Evolutionary conservation across 1,284 basidiomycete species (phyloP), one percentile per base, ranked within the genome.

Genomic region (Pseudozyma hubeiensis): DNA sequence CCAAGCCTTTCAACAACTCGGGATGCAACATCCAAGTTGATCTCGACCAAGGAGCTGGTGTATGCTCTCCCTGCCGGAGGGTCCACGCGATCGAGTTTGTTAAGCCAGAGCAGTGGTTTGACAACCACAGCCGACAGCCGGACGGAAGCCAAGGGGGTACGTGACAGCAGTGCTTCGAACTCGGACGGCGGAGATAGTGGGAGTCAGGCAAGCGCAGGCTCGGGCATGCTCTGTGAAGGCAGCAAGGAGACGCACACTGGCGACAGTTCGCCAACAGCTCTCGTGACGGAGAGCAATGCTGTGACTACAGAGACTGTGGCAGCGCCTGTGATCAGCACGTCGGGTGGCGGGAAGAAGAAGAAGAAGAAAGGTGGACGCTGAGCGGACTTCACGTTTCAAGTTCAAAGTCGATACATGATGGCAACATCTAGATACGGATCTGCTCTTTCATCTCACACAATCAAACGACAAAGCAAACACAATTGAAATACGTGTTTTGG

Each of bases 361-460:
- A 56, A 60, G 64, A 64, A 61, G 61, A 70, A 53, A 43, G 53
- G 67, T 34, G 66, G 66, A 44, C 55, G 66, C n/a, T 62, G 49
- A 63, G 29, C 14, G 35, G 35, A 5, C 24, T 24, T 24, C 24
- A 24, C 24, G 24, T 24, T 24, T 24, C 24, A 24, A 24, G 24
- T 24, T 24, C 24, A 24, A 24, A 24, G 24, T 24, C 24, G 24
- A 24, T 24, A 4, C 24, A 24, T 24, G 24, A 24, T 24, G 24
- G 24, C 24, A 24, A 24, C 24, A 24, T 24, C 24, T 24, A 24
- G 24, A 24, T 24, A 24, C 24, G 24, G 24, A 24, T 24, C 24
- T 4, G 24, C 24, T 24, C 24, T 24, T 24, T 24, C 24, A 24
- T 2, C 24, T 24, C 24, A 24, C 24, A 24, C 24, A 24, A 24